phyloP scores from a whole-genome alignment of 495 filamentous ascomycete genomes.

The Lasiosphaeriaceae sp. region DNA sequence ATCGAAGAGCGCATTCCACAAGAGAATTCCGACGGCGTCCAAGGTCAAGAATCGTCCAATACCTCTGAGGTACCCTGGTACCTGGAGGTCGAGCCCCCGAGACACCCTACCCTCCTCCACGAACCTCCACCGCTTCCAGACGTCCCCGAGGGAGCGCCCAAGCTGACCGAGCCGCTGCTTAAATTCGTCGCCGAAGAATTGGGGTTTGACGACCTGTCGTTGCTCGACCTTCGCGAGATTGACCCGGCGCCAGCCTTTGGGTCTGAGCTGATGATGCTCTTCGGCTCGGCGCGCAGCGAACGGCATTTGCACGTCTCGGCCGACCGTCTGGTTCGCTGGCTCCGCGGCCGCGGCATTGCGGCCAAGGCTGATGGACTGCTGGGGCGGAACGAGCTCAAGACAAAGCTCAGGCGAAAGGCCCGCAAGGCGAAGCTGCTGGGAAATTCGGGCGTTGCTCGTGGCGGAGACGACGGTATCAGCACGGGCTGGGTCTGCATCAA shows the following conservation, averaged over 20 bases:
- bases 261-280: slow-evolving; percentile 82
- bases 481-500: slow-evolving; percentile 97
- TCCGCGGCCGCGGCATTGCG: slow-evolving; percentile 66
- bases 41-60: background rate
- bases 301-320: slow-evolving; percentile 92
- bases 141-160: slow-evolving; percentile 68
- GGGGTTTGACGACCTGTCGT: slow-evolving; percentile 70
- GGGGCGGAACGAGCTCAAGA: slow-evolving; percentile 86
- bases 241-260: slow-evolving; percentile 86
- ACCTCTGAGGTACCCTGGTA: slow-evolving; percentile 67
- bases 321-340: slow-evolving; percentile 81
- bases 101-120: slow-evolving; percentile 48
- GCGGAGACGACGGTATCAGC: slow-evolving; percentile 71
- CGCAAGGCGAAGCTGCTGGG: slow-evolving; percentile 73
- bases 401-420: slow-evolving; percentile 74
- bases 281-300: slow-evolving; percentile 89
- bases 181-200: slow-evolving; percentile 74
- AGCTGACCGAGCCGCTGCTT: slow-evolving; percentile 68
- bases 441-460: slow-evolving; percentile 41
- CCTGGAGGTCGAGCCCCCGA: slow-evolving; percentile 63
- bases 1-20: slow-evolving; percentile 17
- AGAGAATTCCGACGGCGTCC: background rate
- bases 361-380: slow-evolving; percentile 84
- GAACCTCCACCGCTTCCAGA: slow-evolving; percentile 68
- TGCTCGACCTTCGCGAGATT: slow-evolving; percentile 78